phyloP scores from a whole-genome alignment of 176 grass and related monocot genomes.

The Hordeum marinum region DNA sequence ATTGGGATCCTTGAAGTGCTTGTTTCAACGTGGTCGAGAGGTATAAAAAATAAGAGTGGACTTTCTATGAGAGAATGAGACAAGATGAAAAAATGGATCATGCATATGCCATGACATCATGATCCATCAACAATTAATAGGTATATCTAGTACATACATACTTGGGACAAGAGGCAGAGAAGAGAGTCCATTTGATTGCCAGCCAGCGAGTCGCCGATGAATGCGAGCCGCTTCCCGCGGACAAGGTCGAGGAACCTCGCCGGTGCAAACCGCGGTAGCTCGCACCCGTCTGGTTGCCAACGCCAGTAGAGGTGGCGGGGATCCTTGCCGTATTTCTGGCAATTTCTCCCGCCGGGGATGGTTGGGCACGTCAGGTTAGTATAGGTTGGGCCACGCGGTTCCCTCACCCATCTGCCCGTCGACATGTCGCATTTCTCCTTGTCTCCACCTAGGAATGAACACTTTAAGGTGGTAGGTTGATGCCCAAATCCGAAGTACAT shows the following conservation, averaged over 20 bases:
- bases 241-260: slow-evolving; percentile 34
- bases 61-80: too few species aligned
- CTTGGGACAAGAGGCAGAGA: slow-evolving; percentile 52
- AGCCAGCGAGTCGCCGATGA: slow-evolving; percentile 73
- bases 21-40: too few species aligned
- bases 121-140: too few species aligned
- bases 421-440: slow-evolving; percentile 40
- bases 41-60: too few species aligned
- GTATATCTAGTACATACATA: too few species aligned
- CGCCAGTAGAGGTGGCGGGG: slow-evolving; percentile 49
- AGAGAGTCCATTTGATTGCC: slow-evolving; percentile 63
- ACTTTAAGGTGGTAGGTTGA: too few species aligned
- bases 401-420: slow-evolving; percentile 50
- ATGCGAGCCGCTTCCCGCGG: slow-evolving; percentile 50
- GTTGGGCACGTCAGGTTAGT: slow-evolving; percentile 46
- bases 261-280: slow-evolving; percentile 38
- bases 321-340: slow-evolving; percentile 58
- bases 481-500: too few species aligned
- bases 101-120: too few species aligned
- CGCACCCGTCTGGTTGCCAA: slow-evolving; percentile 50
- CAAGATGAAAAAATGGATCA: too few species aligned
- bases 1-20: too few species aligned
- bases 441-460: not conserved
- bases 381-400: slow-evolving; percentile 29
- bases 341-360: slow-evolving; percentile 40